A percentile compares a stretch with the other conserved stretches of the same genome.
Conservation (phyloP, 345 rosid species). For the Reutealis trisperma region DNA sequence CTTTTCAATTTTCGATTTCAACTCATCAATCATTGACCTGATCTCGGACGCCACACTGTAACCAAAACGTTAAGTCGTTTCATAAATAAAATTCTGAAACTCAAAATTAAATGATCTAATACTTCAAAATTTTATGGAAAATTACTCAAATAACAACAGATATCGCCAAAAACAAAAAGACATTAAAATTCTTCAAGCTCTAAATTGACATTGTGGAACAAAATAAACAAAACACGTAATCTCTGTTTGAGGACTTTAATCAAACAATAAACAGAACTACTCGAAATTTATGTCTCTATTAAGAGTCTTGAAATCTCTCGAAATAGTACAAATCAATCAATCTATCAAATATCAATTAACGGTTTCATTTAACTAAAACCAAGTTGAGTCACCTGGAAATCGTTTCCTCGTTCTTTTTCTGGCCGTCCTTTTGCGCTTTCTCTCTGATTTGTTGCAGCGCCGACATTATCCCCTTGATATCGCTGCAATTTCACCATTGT, state of each 20-base stretch:
- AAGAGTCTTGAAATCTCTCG: neutral
- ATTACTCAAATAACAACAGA: neutral
- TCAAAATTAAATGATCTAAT: neutral
- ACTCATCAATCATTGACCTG: conserved; percentile 61
- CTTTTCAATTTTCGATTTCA: conserved; percentile 72
- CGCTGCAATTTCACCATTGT: conserved; percentile 47
- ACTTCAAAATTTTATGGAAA: neutral
- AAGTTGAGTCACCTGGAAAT: conserved; percentile 58
- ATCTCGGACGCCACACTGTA: conserved; percentile 71
- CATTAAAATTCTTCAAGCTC: neutral
- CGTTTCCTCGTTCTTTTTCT: conserved; percentile 83
- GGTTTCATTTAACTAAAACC: neutral
- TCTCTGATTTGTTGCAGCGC: conserved; percentile 76
- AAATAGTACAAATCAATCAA: neutral
- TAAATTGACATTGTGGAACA: neutral
- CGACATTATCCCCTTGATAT: conserved; percentile 75
- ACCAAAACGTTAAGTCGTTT: neutral
- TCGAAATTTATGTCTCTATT: neutral
- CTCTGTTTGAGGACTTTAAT: neutral
- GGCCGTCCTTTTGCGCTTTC: conserved; percentile 75
- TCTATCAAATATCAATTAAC: neutral
- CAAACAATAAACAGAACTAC: neutral
- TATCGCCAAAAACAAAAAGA: neutral
- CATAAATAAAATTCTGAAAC: neutral
- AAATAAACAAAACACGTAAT: neutral